Conservation (phyloP, 495 filamentous ascomycete genomes). For the Neurospora tetraspora region DNA sequence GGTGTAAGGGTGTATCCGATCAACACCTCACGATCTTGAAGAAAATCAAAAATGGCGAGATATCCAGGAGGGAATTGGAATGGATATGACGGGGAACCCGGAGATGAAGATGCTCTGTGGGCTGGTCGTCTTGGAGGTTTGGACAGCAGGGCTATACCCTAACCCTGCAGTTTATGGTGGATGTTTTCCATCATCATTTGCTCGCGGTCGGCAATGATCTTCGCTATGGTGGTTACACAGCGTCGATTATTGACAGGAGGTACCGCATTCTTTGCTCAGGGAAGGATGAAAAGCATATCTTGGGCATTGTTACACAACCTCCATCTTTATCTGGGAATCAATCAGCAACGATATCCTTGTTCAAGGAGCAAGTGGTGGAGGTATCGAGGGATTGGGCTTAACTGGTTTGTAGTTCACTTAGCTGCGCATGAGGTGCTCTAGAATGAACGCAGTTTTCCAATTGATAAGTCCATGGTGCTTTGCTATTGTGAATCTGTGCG, state of each 20-base stretch:
- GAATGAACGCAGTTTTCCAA: neutral
- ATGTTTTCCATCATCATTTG: neutral
- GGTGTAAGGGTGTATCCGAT: constrained; percentile 16
- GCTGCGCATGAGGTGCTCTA: neutral
- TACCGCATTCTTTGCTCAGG: neutral
- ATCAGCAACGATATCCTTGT: neutral
- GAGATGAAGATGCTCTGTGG: neutral
- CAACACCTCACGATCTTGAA: constrained; percentile 3
- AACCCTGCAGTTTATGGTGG: neutral
- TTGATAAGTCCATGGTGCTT: neutral
- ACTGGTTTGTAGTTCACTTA: neutral
- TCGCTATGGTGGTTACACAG: neutral
- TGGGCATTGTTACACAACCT: neutral
- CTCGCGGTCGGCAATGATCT: neutral
- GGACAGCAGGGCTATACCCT: neutral
- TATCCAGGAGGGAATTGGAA: neutral
- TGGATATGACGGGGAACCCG: no score
- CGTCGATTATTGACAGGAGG: neutral
- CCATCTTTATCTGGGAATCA: neutral
- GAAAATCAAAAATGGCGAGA: neutral
- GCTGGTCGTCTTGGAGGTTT: neutral
- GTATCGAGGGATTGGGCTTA: neutral
- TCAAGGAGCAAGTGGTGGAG: neutral
- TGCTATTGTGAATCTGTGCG: neutral
- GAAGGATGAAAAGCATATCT: neutral